Conservation (phyloP, 1,139 yeast genomes). For the Yamadazyma sp. region DNA sequence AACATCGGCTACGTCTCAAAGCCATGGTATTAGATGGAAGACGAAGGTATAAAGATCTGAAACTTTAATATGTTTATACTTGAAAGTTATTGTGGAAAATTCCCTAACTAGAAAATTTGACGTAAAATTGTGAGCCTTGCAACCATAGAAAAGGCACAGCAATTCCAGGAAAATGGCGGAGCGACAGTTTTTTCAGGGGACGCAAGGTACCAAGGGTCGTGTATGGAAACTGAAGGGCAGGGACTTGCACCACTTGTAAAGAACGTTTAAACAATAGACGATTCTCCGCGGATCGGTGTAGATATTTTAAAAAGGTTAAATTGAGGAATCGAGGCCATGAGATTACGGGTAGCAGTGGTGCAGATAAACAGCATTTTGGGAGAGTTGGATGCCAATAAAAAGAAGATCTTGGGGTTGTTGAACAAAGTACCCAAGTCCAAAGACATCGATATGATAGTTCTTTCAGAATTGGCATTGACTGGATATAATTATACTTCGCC, state of each 20-base stretch:
- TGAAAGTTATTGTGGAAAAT: conserved; percentile 1
- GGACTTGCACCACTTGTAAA: too few relatives aligned
- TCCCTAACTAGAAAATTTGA: not conserved
- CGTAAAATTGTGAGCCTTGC: not conserved
- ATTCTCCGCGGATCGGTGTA: too few relatives aligned
- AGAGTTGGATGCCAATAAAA: conserved; percentile 52
- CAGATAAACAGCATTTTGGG: conserved; percentile 73
- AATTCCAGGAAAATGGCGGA: conserved; percentile 1
- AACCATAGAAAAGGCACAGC: conserved; percentile 2
- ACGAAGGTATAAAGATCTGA: not conserved
- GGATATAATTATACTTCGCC: conserved; percentile 71
- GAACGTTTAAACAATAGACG: too few relatives aligned
- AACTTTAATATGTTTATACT: not conserved
- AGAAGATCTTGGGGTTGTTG: conserved; percentile 45
- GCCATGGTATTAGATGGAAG: conserved; percentile 1
- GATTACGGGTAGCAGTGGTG: conserved; percentile 56
- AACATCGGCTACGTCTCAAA: conserved; percentile 21
- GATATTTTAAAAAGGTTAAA: not conserved
- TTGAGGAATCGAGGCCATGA: conserved; percentile 16
- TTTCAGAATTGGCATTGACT: conserved; percentile 84
- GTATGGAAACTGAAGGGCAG: too few relatives aligned
- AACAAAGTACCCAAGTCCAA: conserved; percentile 17
- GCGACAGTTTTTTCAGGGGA: not conserved
- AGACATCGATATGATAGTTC: conserved; percentile 60
- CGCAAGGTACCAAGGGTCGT: too few relatives aligned